These are phyloP conservation scores for Bryoglossum gracile DNA, from an alignment of 495 filamentous ascomycete genomes.

Conservation along the genomic window DNA sequence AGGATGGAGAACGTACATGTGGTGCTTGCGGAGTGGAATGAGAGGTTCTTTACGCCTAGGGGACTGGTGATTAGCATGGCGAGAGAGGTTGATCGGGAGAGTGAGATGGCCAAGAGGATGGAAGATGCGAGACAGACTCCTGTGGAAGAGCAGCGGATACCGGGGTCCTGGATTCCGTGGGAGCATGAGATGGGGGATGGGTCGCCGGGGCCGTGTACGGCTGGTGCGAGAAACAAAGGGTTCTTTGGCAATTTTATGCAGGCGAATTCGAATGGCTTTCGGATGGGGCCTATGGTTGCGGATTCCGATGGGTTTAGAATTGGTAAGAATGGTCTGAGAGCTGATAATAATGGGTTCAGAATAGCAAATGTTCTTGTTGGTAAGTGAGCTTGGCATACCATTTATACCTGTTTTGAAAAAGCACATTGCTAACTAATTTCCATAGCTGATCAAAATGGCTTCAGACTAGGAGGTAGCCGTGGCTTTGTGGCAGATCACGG, in stretches of 20 bases:
- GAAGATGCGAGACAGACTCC: background rate
- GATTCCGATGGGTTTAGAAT: slow-evolving; percentile 35
- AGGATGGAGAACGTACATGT: background rate
- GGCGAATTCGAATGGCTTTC: too few species aligned
- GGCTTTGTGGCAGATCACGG: slow-evolving; percentile 22
- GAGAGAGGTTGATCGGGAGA: background rate
- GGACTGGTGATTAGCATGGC: slow-evolving; percentile 23
- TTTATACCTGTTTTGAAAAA: background rate
- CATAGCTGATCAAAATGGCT: slow-evolving; percentile 14
- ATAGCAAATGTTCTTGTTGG: slow-evolving; percentile 1
- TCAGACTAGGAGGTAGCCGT: slow-evolving; percentile 3
- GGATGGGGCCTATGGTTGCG: slow-evolving; percentile 15
- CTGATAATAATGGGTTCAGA: slow-evolving; percentile 4
- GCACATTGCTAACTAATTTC: slow-evolving; percentile 1
- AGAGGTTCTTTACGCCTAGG: slow-evolving; percentile 40
- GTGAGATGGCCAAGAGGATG: background rate
- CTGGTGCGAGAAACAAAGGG: too few species aligned
- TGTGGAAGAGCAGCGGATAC: slow-evolving; percentile 1
- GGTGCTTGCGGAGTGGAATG: slow-evolving; percentile 43
- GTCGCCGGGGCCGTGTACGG: too few species aligned
- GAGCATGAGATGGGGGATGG: slow-evolving; percentile 6
- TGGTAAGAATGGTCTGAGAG: slow-evolving; percentile 17
- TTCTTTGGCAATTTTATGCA: too few species aligned
- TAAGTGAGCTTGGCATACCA: background rate
- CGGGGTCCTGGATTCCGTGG: slow-evolving; percentile 12